Base-by-base conservation (phyloP, 2,329 filamentous ascomycete species). In the Aureobasidium sp. region DNA sequence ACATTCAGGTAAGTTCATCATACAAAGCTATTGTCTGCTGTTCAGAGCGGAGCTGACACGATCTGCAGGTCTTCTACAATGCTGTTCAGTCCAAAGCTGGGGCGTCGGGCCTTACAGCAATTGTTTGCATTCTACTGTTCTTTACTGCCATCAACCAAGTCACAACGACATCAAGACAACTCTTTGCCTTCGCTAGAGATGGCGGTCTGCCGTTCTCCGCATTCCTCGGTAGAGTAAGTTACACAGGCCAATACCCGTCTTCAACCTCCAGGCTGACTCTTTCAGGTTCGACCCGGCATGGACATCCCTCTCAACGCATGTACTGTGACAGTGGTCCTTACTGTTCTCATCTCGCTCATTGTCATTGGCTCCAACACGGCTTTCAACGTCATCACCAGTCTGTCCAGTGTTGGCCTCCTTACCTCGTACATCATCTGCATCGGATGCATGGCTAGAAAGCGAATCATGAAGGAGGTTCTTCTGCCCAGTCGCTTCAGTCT, bases 181-280 rank as follows among this genome's bases (percentile, higher is more conserved):
- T 62, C 16, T 79, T 70, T 59, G 75, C 75, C 0, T 78, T 78
- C 64, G 75, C 77, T 13, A 72, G 76, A 37, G 77, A 79, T 61
- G 66, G 70, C 2, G 77, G 77, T 3, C 68, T 78, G 1, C 76
- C 76, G 0, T 77, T 76, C 48, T 66, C 66, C 36, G 13, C 61
- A 27, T 62, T 53, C n/a, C 53, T 62, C 37, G 53, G 61, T 25
- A 36, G 48, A 45, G 53, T 62, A n/a, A 30, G 51, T 50, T 11
- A 30, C 5, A 3, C 36, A 13, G 16, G 5, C 16, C 3, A 3
- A 11, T 54, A 21, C 6, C 32, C n/a, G 16, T 5, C 2, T 8
- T 10, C n/a, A 16, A 37, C 3, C 27, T n/a, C 14, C 3, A 54
- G 13, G n/a, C 34, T 54, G 41, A 47, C 41, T 47, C 7, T 14